A percentile compares a stretch with the other conserved stretches of the same genome.
phyloP scores from a whole-genome alignment of 768 basidiomycete species.

The Mycena metata region DNA sequence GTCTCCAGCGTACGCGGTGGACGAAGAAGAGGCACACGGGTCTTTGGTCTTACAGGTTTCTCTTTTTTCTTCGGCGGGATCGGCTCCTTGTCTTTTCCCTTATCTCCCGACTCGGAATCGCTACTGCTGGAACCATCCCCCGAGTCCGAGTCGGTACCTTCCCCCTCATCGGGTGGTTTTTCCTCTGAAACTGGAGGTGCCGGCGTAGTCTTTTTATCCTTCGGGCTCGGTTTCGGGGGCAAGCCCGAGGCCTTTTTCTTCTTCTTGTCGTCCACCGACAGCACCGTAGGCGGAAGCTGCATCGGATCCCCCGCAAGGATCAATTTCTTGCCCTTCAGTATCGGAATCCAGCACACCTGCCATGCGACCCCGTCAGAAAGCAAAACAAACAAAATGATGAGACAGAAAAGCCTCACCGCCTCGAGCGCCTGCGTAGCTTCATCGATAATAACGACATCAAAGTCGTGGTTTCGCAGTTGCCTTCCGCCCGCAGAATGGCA shows the following conservation, averaged over 20 bases:
- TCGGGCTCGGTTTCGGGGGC: constrained; percentile 7
- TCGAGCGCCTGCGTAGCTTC: constrained; percentile 98
- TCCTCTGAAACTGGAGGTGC: too few relatives aligned
- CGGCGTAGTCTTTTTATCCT: constrained; percentile 34
- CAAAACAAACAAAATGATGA: too few relatives aligned
- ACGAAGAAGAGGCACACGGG: constrained; percentile 47
- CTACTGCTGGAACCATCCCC: constrained; percentile 14
- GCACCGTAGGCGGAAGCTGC: constrained; percentile 94
- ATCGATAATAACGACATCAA: constrained; percentile 96
- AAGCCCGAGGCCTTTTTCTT: constrained; percentile 41
- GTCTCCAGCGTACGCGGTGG: constrained; percentile 85
- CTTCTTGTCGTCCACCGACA: constrained; percentile 69
- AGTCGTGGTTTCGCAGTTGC: constrained; percentile 80
- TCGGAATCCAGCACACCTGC: constrained; percentile 95
- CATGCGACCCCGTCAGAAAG: too few relatives aligned
- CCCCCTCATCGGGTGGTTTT: constrained; percentile 19
- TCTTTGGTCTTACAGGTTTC: constrained; percentile 4
- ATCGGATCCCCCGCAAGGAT: constrained; percentile 95
- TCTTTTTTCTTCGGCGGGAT: constrained; percentile 33
- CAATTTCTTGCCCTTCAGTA: constrained; percentile 91
- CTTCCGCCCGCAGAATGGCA: constrained; percentile 94
- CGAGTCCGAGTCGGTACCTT: constrained; percentile 28
- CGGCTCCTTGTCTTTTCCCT: constrained; percentile 31
- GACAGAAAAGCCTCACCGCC: constrained; percentile 71
- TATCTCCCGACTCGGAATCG: constrained; percentile 29